phyloP scores from a whole-genome alignment of 345 rosid species.

The Draba incana region DNA sequence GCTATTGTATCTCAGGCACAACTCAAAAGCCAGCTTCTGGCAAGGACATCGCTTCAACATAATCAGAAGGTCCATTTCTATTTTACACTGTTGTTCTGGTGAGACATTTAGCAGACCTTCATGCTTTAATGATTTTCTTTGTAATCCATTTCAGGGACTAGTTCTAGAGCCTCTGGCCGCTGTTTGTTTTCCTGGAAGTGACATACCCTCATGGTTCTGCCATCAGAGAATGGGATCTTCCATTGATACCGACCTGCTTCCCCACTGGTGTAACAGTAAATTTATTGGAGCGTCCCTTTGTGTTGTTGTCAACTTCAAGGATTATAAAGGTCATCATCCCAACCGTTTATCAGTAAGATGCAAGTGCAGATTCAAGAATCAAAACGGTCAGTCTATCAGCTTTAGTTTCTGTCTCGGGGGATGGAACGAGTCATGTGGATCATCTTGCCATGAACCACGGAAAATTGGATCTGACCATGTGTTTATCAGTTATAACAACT shows the following conservation, averaged over 20 bases:
- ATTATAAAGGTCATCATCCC: constrained; percentile 3
- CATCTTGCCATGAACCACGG: constrained; percentile 39
- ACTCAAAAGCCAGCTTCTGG: constrained; percentile 36
- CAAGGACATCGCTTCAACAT: constrained; percentile 28
- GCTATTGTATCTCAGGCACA: constrained; percentile 33
- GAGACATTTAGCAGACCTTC: background rate
- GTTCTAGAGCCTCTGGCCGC: constrained; percentile 32
- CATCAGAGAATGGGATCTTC: constrained; percentile 37
- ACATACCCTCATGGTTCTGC: constrained; percentile 34
- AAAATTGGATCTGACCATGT: constrained; percentile 38
- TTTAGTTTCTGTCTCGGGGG: constrained; percentile 34
- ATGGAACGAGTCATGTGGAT: constrained; percentile 42
- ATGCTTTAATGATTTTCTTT: constrained; percentile 6
- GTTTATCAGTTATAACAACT: constrained; percentile 39
- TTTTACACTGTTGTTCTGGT: constrained; percentile 1
- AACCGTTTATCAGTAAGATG: constrained; percentile 37
- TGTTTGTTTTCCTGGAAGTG: constrained; percentile 37
- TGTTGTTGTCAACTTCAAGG: constrained; percentile 34
- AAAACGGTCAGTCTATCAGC: constrained; percentile 20
- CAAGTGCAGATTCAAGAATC: constrained; percentile 17
- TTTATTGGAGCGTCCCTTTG: constrained; percentile 34
- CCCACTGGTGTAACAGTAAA: constrained; percentile 38
- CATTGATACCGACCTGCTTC: constrained; percentile 17
- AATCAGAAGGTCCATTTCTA: constrained; percentile 19
- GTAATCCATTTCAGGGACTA: constrained; percentile 30